Percentiles rank a stretch among this genome's conserved stretches.
phyloP scores from a whole-genome alignment of 2,329 filamentous ascomycete species.

The Neofusicoccum laricinum region DNA sequence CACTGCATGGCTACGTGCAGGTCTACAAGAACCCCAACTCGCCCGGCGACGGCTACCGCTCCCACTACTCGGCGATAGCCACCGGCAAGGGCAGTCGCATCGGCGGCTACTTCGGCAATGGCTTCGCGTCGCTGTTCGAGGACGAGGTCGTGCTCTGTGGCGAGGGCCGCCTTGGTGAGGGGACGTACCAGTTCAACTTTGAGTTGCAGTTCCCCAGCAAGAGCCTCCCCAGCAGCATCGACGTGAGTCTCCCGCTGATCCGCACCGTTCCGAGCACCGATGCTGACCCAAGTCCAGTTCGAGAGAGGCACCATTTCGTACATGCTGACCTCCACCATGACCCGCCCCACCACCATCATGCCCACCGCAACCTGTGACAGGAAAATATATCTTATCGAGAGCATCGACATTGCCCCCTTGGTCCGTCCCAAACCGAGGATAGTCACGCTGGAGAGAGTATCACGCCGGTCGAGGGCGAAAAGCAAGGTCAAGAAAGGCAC shows the following conservation, averaged over 20 bases:
- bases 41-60: conserved; percentile 53
- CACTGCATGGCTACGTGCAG: conserved; percentile 74
- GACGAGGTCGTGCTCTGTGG: conserved; percentile 79
- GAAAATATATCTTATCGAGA: conserved; percentile 76
- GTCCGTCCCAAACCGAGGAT: conserved; percentile 72
- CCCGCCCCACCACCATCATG: conserved; percentile 80
- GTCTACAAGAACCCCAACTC: conserved; percentile 71
- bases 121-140: conserved; percentile 76
- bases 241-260: conserved; percentile 59
- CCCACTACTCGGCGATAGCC: conserved; percentile 49
- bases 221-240: conserved; percentile 84
- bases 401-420: conserved; percentile 78
- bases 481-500: conserved; percentile 8
- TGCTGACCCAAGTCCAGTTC: conserved; percentile 61
- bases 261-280: not conserved
- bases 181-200: conserved; percentile 77
- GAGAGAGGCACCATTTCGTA: conserved; percentile 92
- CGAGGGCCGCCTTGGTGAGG: conserved; percentile 70
- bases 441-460: conserved; percentile 84
- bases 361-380: conserved; percentile 77
- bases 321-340: conserved; percentile 84
- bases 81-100: conserved; percentile 52
- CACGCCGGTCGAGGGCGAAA: conserved; percentile 64
- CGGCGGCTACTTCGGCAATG: conserved; percentile 67
- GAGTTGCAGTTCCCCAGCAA: conserved; percentile 67